Percentiles rank a stretch among this genome's conserved stretches.
Conservation (phyloP, 352 stramenopile genomes). For the Phytophthora crassamura region DNA sequence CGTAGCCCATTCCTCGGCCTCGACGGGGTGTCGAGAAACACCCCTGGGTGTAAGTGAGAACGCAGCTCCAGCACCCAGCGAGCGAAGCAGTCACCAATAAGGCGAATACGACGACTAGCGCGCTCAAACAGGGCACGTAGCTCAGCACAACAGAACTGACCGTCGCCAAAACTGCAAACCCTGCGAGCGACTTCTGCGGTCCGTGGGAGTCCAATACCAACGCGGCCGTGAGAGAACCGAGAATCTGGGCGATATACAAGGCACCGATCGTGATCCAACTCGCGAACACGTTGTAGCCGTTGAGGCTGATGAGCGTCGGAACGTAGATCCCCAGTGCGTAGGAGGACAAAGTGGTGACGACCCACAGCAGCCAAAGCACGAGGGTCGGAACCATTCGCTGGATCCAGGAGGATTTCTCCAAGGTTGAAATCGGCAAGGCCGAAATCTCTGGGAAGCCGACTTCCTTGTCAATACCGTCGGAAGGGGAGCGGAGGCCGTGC, state of each 20-base stretch:
- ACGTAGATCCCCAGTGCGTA: constrained; percentile 35
- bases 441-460: constrained; percentile 10
- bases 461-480: constrained; percentile 5
- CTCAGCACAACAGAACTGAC: constrained; percentile 23
- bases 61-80: constrained; percentile 34
- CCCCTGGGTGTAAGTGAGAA: constrained; percentile 30
- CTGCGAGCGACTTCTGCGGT: constrained; percentile 20
- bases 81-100: constrained; percentile 31
- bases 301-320: constrained; percentile 40
- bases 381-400: constrained; percentile 5
- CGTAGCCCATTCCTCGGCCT: constrained; percentile 36
- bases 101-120: constrained; percentile 14
- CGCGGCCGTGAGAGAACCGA: constrained; percentile 30
- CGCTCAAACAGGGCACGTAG: constrained; percentile 32
- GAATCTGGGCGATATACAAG: constrained; percentile 32
- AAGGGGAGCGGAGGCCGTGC: not conserved
- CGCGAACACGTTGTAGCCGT: constrained; percentile 44
- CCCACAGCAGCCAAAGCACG: constrained; percentile 28
- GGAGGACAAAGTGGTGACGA: constrained; percentile 23
- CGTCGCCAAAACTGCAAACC: constrained; percentile 20
- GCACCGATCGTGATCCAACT: constrained; percentile 26
- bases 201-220: constrained; percentile 24
- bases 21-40: constrained; percentile 19
- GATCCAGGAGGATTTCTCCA: constrained; percentile 3
- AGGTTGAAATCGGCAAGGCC: constrained; percentile 5